Evolutionary conservation across 140 eudicot genomes (phyloP).

Genomic region (Stevia rebaudiana): DNA sequence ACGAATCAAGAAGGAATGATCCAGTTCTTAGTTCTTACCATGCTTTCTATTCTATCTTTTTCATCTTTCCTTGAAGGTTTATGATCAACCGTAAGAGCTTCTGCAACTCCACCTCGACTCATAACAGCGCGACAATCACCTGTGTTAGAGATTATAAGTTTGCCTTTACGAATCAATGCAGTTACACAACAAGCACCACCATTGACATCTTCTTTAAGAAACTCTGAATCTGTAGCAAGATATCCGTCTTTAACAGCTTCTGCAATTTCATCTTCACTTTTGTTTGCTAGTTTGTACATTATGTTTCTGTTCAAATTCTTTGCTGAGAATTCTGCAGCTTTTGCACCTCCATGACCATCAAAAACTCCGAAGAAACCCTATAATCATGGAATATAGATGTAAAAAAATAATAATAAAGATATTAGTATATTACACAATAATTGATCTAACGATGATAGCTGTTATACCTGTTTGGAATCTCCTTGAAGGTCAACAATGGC

Average conservation of each 20-base stretch:
- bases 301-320: conserved; percentile 47
- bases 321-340: conserved; percentile 79
- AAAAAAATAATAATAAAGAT: background rate
- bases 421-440: background rate
- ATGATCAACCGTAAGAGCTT: conserved; percentile 76
- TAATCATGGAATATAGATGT: conserved; percentile 12
- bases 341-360: conserved; percentile 90
- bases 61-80: conserved; percentile 73
- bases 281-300: conserved; percentile 38
- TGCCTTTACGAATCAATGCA: conserved; percentile 60
- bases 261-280: conserved; percentile 39
- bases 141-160: conserved; percentile 64
- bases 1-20: background rate
- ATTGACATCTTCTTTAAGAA: conserved; percentile 41
- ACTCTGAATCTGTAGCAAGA: conserved; percentile 55
- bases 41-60: conserved; percentile 47
- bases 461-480: conserved; percentile 73
- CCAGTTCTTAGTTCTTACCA: conserved; percentile 34
- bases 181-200: conserved; percentile 92
- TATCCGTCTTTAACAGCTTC: conserved; percentile 69
- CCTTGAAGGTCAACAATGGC: conserved; percentile 44
- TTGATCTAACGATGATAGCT: no score
- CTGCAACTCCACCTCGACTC: conserved; percentile 84
- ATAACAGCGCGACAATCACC: conserved; percentile 91
- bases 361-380: conserved; percentile 85